Evolutionary conservation across 345 rosid genomes (phyloP).

Genomic region (Combretum micranthum): DNA sequence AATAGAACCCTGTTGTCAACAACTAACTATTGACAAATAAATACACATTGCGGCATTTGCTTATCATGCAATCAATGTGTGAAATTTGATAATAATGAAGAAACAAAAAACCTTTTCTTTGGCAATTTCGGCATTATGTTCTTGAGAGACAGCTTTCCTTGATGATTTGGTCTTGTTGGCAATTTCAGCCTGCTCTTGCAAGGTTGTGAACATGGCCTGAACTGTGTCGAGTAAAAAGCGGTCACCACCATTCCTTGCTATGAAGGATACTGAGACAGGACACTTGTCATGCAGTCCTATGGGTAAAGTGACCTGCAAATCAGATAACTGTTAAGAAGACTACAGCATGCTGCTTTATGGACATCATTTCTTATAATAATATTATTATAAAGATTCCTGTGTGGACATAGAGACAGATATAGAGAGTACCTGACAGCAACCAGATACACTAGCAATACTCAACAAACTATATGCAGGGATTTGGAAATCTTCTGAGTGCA

Average conservation of each 20-base stretch:
- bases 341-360: not conserved
- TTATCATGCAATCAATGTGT: not conserved
- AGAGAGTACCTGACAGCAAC: conserved; percentile 85
- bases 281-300: conserved; percentile 59
- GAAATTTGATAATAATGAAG: conserved; percentile 1
- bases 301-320: conserved; percentile 60
- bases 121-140: conserved; percentile 64
- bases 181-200: conserved; percentile 61
- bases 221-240: conserved; percentile 76
- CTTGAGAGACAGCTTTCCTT: conserved; percentile 30
- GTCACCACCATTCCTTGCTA: conserved; percentile 80
- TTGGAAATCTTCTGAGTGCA: conserved; percentile 63
- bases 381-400: not conserved
- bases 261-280: conserved; percentile 75
- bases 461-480: conserved; percentile 45
- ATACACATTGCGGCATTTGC: too few species aligned
- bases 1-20: too few species aligned
- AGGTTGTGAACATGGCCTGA: conserved; percentile 50
- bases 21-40: too few species aligned
- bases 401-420: not conserved
- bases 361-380: not conserved
- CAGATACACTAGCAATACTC: conserved; percentile 89
- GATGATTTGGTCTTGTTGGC: conserved; percentile 44
- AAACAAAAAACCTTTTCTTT: conserved; percentile 70
- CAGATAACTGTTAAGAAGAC: conserved; percentile 5